Percentiles rank a stretch among this genome's conserved stretches.
phyloP scores from a whole-genome alignment of 805 yeast genomes.

The Saccharomycopsis oosterbeekiorum region DNA sequence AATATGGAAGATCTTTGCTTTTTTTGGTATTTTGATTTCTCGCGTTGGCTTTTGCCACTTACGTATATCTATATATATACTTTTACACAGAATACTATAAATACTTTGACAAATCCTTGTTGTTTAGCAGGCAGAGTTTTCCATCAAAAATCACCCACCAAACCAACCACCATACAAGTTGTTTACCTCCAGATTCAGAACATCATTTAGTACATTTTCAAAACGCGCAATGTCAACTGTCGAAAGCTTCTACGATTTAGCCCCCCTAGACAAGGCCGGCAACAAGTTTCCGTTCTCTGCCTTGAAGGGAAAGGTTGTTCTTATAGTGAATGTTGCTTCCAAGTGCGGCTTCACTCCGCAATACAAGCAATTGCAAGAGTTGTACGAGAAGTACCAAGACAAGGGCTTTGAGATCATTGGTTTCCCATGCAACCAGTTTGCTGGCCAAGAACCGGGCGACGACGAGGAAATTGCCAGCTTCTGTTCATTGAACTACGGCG shows the following conservation, averaged over 20 bases:
- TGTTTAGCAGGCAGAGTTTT: no score
- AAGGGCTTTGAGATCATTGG: constrained; percentile 64
- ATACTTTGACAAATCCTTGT: not conserved
- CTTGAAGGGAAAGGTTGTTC: constrained; percentile 69
- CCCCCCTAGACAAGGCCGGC: constrained; percentile 53
- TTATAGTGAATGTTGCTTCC: constrained; percentile 82
- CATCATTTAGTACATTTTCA: not conserved
- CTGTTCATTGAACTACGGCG: constrained; percentile 80
- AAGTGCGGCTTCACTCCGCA: constrained; percentile 80
- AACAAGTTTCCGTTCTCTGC: constrained; percentile 48
- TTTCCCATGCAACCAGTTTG: constrained; percentile 90
- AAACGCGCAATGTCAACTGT: not conserved
- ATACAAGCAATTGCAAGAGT: constrained; percentile 59
- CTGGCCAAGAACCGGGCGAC: constrained; percentile 65
- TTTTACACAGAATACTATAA: not conserved
- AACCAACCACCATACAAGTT: not conserved
- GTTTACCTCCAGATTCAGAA: not conserved
- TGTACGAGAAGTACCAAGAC: constrained; percentile 57
- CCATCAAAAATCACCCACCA: no score
- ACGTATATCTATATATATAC: no score
- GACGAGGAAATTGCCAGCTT: constrained; percentile 64
- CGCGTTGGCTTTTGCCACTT: not conserved
- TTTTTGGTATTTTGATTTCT: no score
- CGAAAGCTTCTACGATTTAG: constrained; percentile 48
- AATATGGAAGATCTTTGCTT: not conserved